Percentiles rank a stretch among this genome's conserved stretches.
Conservation (phyloP, 1,139 yeast genomes). For the Geotrichum reessii region DNA sequence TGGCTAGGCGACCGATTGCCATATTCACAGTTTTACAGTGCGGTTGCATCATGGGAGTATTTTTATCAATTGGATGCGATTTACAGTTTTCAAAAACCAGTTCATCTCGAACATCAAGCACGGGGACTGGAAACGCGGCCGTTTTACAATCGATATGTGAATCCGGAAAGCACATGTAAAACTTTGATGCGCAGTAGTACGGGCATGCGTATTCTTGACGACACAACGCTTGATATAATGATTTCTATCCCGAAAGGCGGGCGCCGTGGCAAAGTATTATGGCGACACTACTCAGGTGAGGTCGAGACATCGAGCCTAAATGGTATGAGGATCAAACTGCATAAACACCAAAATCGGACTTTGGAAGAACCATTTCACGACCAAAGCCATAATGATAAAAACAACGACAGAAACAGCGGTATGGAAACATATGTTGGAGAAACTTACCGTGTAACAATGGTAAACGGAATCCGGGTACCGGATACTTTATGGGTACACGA, state of each 20-base stretch:
- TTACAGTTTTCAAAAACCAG: slow-evolving; percentile 27
- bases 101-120: slow-evolving; percentile 19
- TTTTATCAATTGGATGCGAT: slow-evolving; percentile 33
- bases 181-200: background rate
- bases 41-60: slow-evolving; percentile 34
- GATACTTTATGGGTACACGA: slow-evolving; percentile 12
- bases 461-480: slow-evolving; percentile 10
- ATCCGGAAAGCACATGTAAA: slow-evolving; percentile 12
- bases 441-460: slow-evolving; percentile 7
- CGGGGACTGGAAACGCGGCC: slow-evolving; percentile 2
- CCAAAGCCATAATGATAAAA: background rate
- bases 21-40: slow-evolving; percentile 22
- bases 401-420: background rate
- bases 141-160: slow-evolving; percentile 10
- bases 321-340: slow-evolving; percentile 19
- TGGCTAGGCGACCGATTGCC: background rate
- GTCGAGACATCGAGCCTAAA: slow-evolving; percentile 20
- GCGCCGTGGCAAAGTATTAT: slow-evolving; percentile 13
- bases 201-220: slow-evolving; percentile 4
- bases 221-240: slow-evolving; percentile 6
- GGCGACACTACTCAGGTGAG: slow-evolving; percentile 13
- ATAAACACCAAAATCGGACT: slow-evolving; percentile 1
- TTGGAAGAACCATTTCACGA: background rate
- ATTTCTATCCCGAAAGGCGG: slow-evolving; percentile 13
- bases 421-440: background rate